Base-by-base conservation (phyloP, 345 rosid genomes). In the Nasturtium officinale region DNA sequence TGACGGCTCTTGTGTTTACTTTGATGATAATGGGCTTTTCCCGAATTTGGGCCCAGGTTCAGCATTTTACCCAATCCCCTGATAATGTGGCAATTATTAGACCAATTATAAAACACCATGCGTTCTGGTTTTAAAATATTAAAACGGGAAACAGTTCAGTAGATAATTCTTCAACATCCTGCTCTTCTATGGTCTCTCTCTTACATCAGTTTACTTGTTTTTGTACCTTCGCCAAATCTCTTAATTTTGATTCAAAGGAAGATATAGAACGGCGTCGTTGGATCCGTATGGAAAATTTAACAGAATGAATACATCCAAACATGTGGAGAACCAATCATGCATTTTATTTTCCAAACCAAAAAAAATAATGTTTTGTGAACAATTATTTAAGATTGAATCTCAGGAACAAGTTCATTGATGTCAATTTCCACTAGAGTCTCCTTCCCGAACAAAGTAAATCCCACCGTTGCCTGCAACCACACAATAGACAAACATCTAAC, bases 391-490 rank as follows among this genome's bases (percentile, higher is more conserved):
- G 82, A 82, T 50, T 73, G 63, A 56, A 76, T 71, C 82, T 83
- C 88, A 29, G 81, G 69, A 38, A 83, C 90, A 85, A 94, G 86
- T 84, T 94, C 95, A 76, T 72, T 61, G 78, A 85, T 67, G 83
- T 87, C 89, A 61, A 91, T 56, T 52, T 94, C 98, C 40, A 88
- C 92, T 26, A 88, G 72, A 48, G 85, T 91, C 77, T 94, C 98
- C 80, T 89, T 94, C 38, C 98, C 96, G 70, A 94, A 89, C 59
- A 91, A 77, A 16, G 91, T 85, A 63, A 94, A 81, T 33, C 75
- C 90, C 67, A 94, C 96, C 5, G 95, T 94, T 75, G 86, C 97
- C 98, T 91, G 87, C 81, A 85, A 61, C 64, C 67, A 78, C 13
- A 57, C 38, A 40, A 30, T 2, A 32, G 1, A 37, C 2, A 76